Evolutionary conservation across 2,329 filamentous ascomycete species (phyloP).

Genomic region (Aspergillus sergii): DNA sequence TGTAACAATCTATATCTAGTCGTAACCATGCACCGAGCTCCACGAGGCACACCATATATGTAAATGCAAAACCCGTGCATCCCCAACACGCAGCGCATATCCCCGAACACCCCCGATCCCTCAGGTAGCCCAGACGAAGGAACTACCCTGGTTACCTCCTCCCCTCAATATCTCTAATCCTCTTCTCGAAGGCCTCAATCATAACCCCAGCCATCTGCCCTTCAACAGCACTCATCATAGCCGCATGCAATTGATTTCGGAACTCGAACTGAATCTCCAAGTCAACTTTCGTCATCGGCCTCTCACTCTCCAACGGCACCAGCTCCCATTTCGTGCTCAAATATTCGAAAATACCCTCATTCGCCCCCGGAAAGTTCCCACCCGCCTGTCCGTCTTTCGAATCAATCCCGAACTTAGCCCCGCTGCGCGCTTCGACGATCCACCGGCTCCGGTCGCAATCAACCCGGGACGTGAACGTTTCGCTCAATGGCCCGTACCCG

Average conservation of each 20-base stretch:
- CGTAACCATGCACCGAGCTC: constrained; percentile 14
- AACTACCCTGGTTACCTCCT: not conserved
- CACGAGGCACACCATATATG: not conserved
- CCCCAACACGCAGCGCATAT: not conserved
- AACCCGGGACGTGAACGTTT: constrained; percentile 79
- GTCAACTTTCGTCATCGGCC: constrained; percentile 68
- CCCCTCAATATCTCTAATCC: constrained; percentile 64
- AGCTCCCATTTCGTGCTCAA: constrained; percentile 49
- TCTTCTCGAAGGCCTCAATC: constrained; percentile 89
- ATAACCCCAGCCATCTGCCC: constrained; percentile 83
- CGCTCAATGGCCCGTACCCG: constrained; percentile 81
- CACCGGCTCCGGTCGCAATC: constrained; percentile 70
- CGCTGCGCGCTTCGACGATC: constrained; percentile 71
- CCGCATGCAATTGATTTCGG: constrained; percentile 82
- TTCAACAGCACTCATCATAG: constrained; percentile 78
- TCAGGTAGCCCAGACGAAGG: not conserved
- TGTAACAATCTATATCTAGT: constrained; percentile 30
- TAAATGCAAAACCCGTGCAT: not conserved
- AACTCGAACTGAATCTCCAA: constrained; percentile 82
- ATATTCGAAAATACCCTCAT: constrained; percentile 50
- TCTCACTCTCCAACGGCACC: constrained; percentile 35
- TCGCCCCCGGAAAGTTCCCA: constrained; percentile 58
- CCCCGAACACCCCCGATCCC: not conserved
- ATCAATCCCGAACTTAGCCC: constrained; percentile 52
- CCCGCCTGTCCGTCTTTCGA: constrained; percentile 57